Percentiles rank a stretch among this genome's conserved stretches.
phyloP scores from a whole-genome alignment of 805 yeast species.

The Barnettozyma populi region DNA sequence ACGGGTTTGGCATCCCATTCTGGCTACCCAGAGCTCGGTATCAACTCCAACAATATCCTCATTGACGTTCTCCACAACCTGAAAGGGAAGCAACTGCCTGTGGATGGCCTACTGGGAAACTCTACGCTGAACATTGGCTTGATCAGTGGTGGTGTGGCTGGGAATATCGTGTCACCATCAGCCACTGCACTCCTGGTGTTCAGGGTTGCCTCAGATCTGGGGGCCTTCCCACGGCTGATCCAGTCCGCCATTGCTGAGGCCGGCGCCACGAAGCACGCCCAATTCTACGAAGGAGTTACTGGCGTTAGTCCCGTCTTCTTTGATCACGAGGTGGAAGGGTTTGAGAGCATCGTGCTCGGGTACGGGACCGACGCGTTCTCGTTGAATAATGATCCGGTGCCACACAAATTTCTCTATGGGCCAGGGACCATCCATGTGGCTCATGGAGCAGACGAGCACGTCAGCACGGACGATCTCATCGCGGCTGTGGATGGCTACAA shows the following conservation, averaged over 20 bases:
- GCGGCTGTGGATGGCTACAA: constrained; percentile 45
- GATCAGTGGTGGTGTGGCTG: too few relatives aligned
- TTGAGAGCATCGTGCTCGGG: constrained; percentile 41
- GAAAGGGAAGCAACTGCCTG: constrained; percentile 38
- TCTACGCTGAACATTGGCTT: too few relatives aligned
- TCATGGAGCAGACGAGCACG: constrained; percentile 48
- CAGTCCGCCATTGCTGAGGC: constrained; percentile 22
- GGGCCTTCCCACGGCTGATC: constrained; percentile 32
- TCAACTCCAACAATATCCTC: constrained; percentile 50
- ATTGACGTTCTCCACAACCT: constrained; percentile 45
- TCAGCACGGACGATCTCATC: constrained; percentile 38
- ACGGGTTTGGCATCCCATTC: constrained; percentile 54
- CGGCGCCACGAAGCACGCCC: constrained; percentile 20
- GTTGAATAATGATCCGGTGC: constrained; percentile 25
- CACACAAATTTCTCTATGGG: constrained; percentile 47
- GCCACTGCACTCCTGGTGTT: constrained; percentile 43
- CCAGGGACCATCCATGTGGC: constrained; percentile 63
- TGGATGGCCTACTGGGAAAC: constrained; percentile 45
- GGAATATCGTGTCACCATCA: constrained; percentile 53
- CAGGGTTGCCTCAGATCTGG: constrained; percentile 45
- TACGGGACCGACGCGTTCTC: constrained; percentile 48
- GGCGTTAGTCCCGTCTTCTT: constrained; percentile 39
- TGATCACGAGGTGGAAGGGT: constrained; percentile 55
- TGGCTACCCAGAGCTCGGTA: constrained; percentile 63
- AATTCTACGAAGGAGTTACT: constrained; percentile 7